Percentiles rank a stretch among this genome's conserved stretches.
phyloP scores from a whole-genome alignment of 1,284 basidiomycete genomes.

The Cystobasidium sp. region DNA sequence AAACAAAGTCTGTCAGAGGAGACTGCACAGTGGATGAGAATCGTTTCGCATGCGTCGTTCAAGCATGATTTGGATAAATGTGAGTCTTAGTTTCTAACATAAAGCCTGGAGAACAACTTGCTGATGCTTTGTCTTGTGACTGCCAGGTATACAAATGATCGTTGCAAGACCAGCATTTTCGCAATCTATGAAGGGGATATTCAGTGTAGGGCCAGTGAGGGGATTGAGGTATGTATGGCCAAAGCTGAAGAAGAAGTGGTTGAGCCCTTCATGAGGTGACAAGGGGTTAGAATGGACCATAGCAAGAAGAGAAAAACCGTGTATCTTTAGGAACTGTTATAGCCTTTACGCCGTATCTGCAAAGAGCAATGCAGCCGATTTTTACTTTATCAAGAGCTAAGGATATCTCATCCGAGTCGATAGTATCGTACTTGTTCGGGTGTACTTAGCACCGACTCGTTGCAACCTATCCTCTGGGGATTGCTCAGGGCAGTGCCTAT shows the following conservation, averaged over 20 bases:
- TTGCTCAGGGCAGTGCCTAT: no score
- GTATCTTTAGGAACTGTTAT: not conserved
- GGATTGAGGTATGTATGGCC: constrained; percentile 73
- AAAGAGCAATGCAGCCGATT: not conserved
- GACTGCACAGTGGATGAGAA: constrained; percentile 71
- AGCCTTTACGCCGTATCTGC: not conserved
- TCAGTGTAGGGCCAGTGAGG: constrained; percentile 79
- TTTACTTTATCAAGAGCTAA: not conserved
- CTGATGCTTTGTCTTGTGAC: constrained; percentile 30
- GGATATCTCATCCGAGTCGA: no score
- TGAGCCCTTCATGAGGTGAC: not conserved
- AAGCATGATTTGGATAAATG: constrained; percentile 66
- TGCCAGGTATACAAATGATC: constrained; percentile 72
- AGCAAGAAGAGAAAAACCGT: constrained; percentile 10
- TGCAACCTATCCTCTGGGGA: no score
- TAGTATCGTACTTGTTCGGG: no score
- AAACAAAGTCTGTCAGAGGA: constrained; percentile 63
- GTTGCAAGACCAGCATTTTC: constrained; percentile 80
- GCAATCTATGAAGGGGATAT: constrained; percentile 82
- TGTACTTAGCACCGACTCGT: no score
- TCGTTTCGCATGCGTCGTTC: constrained; percentile 70
- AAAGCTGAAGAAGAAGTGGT: constrained; percentile 70
- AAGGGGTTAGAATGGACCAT: not conserved
- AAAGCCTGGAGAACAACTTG: not conserved
- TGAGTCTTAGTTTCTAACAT: constrained; percentile 56